Conservation (phyloP, 2,329 filamentous ascomycete species). For the Botrytis elliptica region DNA sequence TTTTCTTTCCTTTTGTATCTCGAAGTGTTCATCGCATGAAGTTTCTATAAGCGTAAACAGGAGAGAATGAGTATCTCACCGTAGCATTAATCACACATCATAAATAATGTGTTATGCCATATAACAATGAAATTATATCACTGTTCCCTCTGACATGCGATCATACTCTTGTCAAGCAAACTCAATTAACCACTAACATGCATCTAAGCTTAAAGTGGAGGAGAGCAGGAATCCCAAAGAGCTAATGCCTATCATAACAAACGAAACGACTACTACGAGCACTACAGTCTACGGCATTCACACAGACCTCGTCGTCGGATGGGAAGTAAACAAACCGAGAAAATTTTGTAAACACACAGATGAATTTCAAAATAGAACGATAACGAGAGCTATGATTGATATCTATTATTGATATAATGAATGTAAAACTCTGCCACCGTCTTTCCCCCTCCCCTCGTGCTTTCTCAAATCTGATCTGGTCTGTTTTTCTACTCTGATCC, state of each 20-base stretch:
- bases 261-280: not conserved
- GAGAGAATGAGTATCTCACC: not conserved
- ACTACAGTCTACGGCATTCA: not conserved
- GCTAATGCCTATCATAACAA: not conserved
- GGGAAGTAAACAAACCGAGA: not conserved
- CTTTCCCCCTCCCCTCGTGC: not conserved
- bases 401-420: not conserved
- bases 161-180: not conserved
- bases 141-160: not conserved
- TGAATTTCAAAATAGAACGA: not conserved
- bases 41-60: not conserved
- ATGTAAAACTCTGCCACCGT: not conserved
- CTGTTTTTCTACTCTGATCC: not conserved
- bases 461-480: not conserved
- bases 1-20: not conserved
- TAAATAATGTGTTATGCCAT: not conserved
- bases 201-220: not conserved
- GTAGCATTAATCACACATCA: not conserved
- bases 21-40: not conserved
- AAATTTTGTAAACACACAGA: not conserved
- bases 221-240: not conserved
- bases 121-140: not conserved
- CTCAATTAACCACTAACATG: not conserved
- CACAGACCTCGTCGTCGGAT: not conserved
- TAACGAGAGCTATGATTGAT: not conserved